Percentiles rank a stretch among this genome's conserved stretches.
Conservation (phyloP, 805 yeast species). For the Yamadazyma kitorensis region DNA sequence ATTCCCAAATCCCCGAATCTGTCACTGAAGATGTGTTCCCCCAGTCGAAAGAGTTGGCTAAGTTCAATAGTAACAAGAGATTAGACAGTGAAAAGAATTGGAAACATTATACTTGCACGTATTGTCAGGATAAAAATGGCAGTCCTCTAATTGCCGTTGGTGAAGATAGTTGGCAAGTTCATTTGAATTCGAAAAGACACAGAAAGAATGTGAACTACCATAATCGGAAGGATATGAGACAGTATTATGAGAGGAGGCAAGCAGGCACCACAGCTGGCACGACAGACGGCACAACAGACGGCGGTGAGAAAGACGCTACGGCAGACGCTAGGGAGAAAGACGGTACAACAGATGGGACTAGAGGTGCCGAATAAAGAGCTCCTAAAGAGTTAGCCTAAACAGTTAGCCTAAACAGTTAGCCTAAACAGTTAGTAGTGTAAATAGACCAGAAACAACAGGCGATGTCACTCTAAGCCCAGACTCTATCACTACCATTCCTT, state of each 20-base stretch:
- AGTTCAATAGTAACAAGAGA: slow-evolving; percentile 36
- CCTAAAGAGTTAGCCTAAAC: too few relatives aligned
- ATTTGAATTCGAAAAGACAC: slow-evolving; percentile 68
- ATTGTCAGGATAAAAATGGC: slow-evolving; percentile 57
- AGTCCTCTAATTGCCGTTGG: slow-evolving; percentile 69
- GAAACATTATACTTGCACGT: slow-evolving; percentile 67
- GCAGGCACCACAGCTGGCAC: too few relatives aligned
- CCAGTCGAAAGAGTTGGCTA: slow-evolving; percentile 15
- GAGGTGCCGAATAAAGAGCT: too few relatives aligned
- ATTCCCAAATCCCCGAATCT: slow-evolving; percentile 26
- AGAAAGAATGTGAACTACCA: slow-evolving; percentile 24
- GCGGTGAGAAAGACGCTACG: too few relatives aligned
- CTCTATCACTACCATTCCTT: not conserved
- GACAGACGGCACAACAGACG: too few relatives aligned
- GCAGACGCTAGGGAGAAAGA: too few relatives aligned
- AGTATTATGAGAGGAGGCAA: too few relatives aligned
- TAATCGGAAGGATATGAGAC: not conserved
- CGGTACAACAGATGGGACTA: too few relatives aligned
- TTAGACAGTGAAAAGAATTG: slow-evolving; percentile 43
- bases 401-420: too few relatives aligned
- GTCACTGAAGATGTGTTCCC: slow-evolving; percentile 24
- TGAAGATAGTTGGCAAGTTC: slow-evolving; percentile 64
- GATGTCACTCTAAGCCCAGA: too few relatives aligned
- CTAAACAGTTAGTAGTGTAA: too few relatives aligned
- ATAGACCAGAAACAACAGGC: too few relatives aligned